Conservation (phyloP, 225 moss, liverwort and hornwort species). For the Thuidium tamariscinum region DNA sequence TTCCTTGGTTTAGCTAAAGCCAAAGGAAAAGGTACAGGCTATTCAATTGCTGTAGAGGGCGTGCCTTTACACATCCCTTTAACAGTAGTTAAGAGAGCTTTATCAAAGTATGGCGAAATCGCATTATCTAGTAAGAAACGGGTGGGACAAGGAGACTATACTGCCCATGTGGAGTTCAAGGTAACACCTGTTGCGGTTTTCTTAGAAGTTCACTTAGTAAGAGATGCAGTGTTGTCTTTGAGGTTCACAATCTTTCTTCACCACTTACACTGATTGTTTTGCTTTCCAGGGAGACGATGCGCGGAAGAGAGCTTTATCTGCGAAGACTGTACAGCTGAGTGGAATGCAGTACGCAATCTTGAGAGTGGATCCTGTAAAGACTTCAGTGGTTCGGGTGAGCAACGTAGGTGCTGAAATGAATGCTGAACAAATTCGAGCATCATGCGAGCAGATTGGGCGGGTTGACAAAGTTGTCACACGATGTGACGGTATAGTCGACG, state of each 20-base stretch:
- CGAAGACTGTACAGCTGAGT: constrained; percentile 18
- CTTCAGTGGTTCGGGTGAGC: constrained; percentile 44
- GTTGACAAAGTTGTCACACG: constrained; percentile 43
- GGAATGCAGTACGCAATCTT: constrained; percentile 36
- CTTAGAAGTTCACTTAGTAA: not conserved
- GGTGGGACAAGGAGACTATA: constrained; percentile 62
- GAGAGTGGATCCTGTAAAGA: constrained; percentile 41
- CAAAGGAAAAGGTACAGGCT: constrained; percentile 14
- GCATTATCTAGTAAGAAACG: constrained; percentile 48
- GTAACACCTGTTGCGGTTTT: constrained; percentile 14
- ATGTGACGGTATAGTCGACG: constrained; percentile 32
- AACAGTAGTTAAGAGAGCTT: constrained; percentile 49
- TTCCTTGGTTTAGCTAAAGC: constrained; percentile 11
- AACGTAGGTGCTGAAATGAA: constrained; percentile 14
- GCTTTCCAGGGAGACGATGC: constrained; percentile 35
- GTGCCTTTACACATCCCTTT: constrained; percentile 72
- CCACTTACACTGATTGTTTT: not conserved
- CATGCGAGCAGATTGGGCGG: constrained; percentile 38
- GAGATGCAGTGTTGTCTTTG: not conserved
- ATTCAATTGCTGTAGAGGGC: constrained; percentile 49
- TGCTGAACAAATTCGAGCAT: constrained; percentile 28
- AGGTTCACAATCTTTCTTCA: not conserved
- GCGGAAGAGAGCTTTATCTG: constrained; percentile 30
- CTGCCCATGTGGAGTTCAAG: constrained; percentile 74
- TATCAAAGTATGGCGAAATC: constrained; percentile 72